Base-by-base conservation (phyloP, 2,329 filamentous ascomycete genomes). In the Talaromyces sp. region DNA sequence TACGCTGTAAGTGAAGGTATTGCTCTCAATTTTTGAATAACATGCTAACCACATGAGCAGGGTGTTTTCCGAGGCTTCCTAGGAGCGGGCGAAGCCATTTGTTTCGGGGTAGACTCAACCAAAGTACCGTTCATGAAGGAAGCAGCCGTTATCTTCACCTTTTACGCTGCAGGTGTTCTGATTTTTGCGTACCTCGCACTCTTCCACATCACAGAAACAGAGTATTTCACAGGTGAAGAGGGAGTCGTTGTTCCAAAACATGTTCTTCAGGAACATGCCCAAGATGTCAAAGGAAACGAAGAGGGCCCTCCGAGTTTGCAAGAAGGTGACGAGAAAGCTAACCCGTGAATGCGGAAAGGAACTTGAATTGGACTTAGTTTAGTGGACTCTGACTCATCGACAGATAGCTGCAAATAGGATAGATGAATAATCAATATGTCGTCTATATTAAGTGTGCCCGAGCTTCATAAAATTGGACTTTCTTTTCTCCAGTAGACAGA, bases 21-120 rank as follows among this genome's bases (percentile, higher is more conserved):
- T 27, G 3, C 27, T 27, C 27, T 27, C 27, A 27, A 3, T 25
- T 17, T 55, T 6, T 55, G 25, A 30, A 8, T 8, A 27, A 27
- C 27, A 27, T 27, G 27, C n/a, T 52, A 25, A 44, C 49, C 22
- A 9, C 17, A 17, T 15, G 17, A 2, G 17, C 17, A 57, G 55
- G 55, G 42, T 10, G 36, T 57, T 36, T 57, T 42, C 13, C 55
- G 55, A 4, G 39, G n/a, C 7, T 4, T 47, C 13, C 25, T 27
- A 28, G 55, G 32, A 4, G 55, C 55, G 7, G 55, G 55, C 1
- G 55, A 47, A 47, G 55, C 55, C 30, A 36, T 57, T 4, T 57
- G 55, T 17, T 57, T 57, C 32, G 55, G 55, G 19, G 28, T 57
- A 17, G 55, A 57, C 25, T 57, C 55, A 13, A 57, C 44, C 9